These are phyloP conservation scores for Rhizophagus clarus DNA, from an alignment of 192 early-diverging fungal species.

Conservation along the genomic window DNA sequence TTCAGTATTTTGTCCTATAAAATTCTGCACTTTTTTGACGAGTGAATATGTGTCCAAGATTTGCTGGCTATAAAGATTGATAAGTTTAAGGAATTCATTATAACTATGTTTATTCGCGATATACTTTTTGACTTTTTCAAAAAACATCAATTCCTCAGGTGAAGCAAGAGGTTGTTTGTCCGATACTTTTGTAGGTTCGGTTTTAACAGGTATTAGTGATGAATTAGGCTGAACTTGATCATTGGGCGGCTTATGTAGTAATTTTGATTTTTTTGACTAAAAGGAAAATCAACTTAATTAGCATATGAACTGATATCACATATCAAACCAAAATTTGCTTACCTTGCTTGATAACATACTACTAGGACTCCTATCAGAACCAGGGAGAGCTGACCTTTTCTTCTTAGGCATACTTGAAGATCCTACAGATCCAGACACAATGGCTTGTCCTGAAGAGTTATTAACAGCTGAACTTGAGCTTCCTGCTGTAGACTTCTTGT, in stretches of 20 bases:
- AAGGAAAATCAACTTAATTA: background rate
- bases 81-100: constrained; percentile 94
- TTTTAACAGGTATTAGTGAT: background rate
- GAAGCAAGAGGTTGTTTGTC: constrained; percentile 44
- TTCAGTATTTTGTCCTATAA: constrained; percentile 80
- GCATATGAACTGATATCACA: background rate
- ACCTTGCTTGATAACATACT: constrained; percentile 12
- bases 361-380: constrained; percentile 9
- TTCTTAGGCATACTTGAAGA: constrained; percentile 21
- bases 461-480: background rate
- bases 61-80: constrained; percentile 94
- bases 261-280: constrained; percentile 31
- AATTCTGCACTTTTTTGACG: constrained; percentile 83
- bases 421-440: background rate
- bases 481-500: constrained; percentile 12
- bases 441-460: background rate
- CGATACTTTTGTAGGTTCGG: background rate
- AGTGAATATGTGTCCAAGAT: constrained; percentile 84
- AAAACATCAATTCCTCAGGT: constrained; percentile 88
- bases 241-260: background rate
- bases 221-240: constrained; percentile 13
- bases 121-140: constrained; percentile 86
- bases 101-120: constrained; percentile 89
- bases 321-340: background rate
- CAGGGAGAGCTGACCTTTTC: constrained; percentile 22